Evolutionary conservation across 257 asterid species (phyloP).

Genomic region (Cruciata laevipes): DNA sequence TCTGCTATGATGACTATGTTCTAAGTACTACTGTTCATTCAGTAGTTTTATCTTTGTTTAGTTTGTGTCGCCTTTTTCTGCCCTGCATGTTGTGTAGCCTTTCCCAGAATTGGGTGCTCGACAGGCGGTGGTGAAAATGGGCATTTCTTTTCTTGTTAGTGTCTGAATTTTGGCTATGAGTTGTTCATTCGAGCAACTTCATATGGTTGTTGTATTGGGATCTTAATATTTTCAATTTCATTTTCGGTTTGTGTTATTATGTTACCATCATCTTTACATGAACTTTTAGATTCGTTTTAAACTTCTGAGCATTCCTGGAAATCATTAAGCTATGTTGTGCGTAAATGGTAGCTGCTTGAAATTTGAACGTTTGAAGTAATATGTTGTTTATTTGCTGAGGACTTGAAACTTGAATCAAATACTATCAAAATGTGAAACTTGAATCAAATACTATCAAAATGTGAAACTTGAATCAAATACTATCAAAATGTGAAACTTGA

Average conservation of each 20-base stretch:
- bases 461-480: too few species aligned
- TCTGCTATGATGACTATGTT: conserved; percentile 7
- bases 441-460: too few species aligned
- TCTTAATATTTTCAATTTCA: neutral
- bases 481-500: too few species aligned
- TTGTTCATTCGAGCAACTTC: neutral
- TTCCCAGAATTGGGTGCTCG: conserved; percentile 39
- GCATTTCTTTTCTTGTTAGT: neutral
- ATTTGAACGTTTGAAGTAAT: too few species aligned
- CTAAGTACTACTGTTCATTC: neutral
- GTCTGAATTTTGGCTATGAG: conserved; percentile 10
- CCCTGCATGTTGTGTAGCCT: conserved; percentile 22
- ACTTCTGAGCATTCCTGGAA: too few species aligned
- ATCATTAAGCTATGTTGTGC: too few species aligned
- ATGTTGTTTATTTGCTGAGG: too few species aligned
- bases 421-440: too few species aligned
- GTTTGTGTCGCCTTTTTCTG: conserved; percentile 19
- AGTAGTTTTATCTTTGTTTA: conserved; percentile 5
- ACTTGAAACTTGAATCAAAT: too few species aligned
- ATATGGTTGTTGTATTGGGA: conserved; percentile 2
- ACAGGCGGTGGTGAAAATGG: conserved; percentile 32
- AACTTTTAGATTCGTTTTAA: too few species aligned
- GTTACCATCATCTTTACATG: too few species aligned
- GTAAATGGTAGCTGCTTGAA: too few species aligned
- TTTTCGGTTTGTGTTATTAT: neutral